These are phyloP conservation scores for Arthroderma sp. DNA, from an alignment of 2,329 filamentous ascomycete species.

Conservation along the genomic window DNA sequence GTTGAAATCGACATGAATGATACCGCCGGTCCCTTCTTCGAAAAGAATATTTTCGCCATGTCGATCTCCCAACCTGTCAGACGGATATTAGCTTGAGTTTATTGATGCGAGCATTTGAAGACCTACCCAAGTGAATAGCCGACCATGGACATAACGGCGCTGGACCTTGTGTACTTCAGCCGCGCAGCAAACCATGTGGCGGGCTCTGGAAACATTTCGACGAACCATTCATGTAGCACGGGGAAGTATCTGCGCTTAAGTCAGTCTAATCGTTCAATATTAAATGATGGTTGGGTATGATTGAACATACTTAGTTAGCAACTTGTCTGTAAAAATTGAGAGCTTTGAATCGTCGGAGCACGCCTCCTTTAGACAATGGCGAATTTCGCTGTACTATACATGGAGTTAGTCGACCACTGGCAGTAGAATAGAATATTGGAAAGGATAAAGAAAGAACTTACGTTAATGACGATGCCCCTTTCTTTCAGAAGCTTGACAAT, in stretches of 20 bases:
- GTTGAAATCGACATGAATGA: slow-evolving; percentile 98
- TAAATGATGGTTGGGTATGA: neutral
- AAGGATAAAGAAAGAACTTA: slow-evolving; percentile 14
- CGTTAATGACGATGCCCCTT: slow-evolving; percentile 49
- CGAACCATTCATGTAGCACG: slow-evolving; percentile 86
- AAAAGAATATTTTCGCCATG: slow-evolving; percentile 96
- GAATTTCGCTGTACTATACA: slow-evolving; percentile 54
- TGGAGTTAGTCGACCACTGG: slow-evolving; percentile 1
- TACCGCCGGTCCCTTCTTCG: slow-evolving; percentile 82
- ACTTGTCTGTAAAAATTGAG: slow-evolving; percentile 55
- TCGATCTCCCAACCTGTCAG: slow-evolving; percentile 62
- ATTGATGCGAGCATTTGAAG: neutral
- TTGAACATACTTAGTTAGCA: slow-evolving; percentile 33
- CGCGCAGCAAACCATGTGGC: slow-evolving; percentile 83
- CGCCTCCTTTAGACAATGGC: slow-evolving; percentile 49
- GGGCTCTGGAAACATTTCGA: slow-evolving; percentile 86
- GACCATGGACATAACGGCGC: slow-evolving; percentile 99
- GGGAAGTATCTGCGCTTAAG: slow-evolving; percentile 51
- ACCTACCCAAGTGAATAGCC: slow-evolving; percentile 68
- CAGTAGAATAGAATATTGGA: neutral
- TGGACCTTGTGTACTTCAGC: slow-evolving; percentile 79
- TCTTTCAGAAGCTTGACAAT: slow-evolving; percentile 65
- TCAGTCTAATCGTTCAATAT: neutral
- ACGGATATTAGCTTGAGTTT: slow-evolving; percentile 4
- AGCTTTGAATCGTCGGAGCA: slow-evolving; percentile 49